These are phyloP conservation scores for Apiospora koreana DNA, from an alignment of 2,329 filamentous ascomycete genomes.

Conservation along the genomic window DNA sequence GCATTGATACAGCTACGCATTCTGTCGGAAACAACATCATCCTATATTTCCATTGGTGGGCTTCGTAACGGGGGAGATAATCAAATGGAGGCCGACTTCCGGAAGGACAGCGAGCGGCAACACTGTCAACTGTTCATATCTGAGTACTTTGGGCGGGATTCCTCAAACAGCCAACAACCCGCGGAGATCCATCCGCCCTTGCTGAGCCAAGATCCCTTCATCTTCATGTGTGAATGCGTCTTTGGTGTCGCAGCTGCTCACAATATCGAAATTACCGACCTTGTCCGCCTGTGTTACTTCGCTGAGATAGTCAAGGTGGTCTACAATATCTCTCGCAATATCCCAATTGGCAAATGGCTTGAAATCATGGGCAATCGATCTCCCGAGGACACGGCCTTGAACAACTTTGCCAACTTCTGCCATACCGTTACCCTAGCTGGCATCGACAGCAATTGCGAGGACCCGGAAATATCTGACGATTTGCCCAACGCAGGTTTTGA, in stretches of 20 bases:
- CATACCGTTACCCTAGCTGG: slow-evolving; percentile 47
- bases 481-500: slow-evolving; percentile 51
- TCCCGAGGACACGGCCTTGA: slow-evolving; percentile 47
- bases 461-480: slow-evolving; percentile 33
- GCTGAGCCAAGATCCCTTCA: slow-evolving; percentile 70
- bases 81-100: slow-evolving; percentile 66
- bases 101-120: slow-evolving; percentile 68
- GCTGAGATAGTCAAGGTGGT: slow-evolving; percentile 88
- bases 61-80: slow-evolving; percentile 62
- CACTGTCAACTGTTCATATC: slow-evolving; percentile 74
- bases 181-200: slow-evolving; percentile 57
- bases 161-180: slow-evolving; percentile 40
- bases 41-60: slow-evolving; percentile 78
- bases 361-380: slow-evolving; percentile 44
- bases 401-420: slow-evolving; percentile 59
- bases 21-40: slow-evolving; percentile 82
- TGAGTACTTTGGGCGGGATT: slow-evolving; percentile 48
- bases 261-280: slow-evolving; percentile 72
- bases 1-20: slow-evolving; percentile 84
- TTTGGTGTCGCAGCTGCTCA: slow-evolving; percentile 69
- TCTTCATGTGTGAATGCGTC: slow-evolving; percentile 79
- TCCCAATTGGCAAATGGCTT: slow-evolving; percentile 51
- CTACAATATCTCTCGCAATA: slow-evolving; percentile 57
- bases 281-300: slow-evolving; percentile 84
- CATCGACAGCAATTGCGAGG: slow-evolving; percentile 41